These are phyloP conservation scores for Chrysanthemum makinoi DNA, from an alignment of 129 eudicot genomes.

Conservation along the genomic window DNA sequence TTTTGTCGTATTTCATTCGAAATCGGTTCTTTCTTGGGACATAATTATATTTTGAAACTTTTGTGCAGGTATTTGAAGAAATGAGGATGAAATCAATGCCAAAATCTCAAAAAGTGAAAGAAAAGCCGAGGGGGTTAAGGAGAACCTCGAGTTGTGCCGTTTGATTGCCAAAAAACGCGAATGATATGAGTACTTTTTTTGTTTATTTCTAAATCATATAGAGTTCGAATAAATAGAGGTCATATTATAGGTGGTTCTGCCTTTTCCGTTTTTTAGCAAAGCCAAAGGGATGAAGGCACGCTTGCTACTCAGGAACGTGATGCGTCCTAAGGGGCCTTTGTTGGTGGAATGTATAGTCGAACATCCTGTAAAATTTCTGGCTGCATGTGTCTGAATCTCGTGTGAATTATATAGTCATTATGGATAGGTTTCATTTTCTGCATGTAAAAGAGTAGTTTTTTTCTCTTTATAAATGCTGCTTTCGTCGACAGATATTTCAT, in stretches of 20 bases:
- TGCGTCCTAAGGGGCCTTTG: constrained; percentile 7
- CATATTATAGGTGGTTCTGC: constrained; percentile 15
- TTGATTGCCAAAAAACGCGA: constrained; percentile 25
- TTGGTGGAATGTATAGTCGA: constrained; percentile 23
- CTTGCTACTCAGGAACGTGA: too few relatives aligned
- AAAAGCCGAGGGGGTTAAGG: constrained; percentile 45
- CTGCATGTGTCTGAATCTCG: neutral
- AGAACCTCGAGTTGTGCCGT: constrained; percentile 50
- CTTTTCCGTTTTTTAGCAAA: neutral
- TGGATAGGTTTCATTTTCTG: constrained; percentile 2
- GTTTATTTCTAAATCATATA: constrained; percentile 13
- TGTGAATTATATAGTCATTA: constrained; percentile 34
- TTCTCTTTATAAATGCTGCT: neutral
- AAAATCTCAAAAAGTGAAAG: constrained; percentile 42
- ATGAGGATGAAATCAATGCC: constrained; percentile 36
- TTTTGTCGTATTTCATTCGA: neutral
- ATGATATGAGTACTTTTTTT: constrained; percentile 1
- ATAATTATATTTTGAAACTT: neutral
- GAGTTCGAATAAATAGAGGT: constrained; percentile 26
- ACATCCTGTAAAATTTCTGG: constrained; percentile 8
- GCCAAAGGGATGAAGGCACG: neutral
- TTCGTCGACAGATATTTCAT: neutral
- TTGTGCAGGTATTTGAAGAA: constrained; percentile 56
- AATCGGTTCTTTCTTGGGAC: neutral
- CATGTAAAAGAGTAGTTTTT: neutral